Evolutionary conservation across 163 green algal genomes (phyloP).

Genomic region (Scenedesmus sp.): DNA sequence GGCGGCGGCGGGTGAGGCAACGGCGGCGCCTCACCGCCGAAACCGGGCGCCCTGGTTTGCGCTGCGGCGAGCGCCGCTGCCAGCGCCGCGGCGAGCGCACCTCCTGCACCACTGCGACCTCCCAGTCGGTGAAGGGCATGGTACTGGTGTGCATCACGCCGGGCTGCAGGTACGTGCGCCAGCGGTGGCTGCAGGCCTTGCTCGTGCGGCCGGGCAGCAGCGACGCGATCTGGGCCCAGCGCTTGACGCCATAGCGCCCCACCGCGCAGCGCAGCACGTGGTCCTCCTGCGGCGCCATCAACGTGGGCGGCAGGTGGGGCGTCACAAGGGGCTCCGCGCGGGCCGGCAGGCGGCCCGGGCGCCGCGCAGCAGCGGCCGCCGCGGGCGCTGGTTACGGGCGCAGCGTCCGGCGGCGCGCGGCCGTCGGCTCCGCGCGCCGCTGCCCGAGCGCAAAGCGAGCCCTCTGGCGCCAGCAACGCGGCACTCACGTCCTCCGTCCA

Average conservation of each 20-base stretch:
- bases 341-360: no score
- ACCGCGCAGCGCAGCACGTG: constrained; percentile 15
- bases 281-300: constrained; percentile 40
- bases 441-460: no score
- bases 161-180: constrained; percentile 44
- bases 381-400: no score
- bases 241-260: constrained; percentile 13
- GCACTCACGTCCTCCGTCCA: constrained; percentile 33
- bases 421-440: no score
- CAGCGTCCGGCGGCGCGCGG: no score
- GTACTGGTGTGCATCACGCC: constrained; percentile 37
- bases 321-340: no score
- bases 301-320: no score
- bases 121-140: constrained; percentile 42
- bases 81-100: background rate
- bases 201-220: constrained; percentile 23
- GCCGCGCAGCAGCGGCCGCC: no score
- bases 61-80: no score
- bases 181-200: constrained; percentile 46
- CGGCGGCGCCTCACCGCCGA: no score
- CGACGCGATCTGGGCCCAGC: constrained; percentile 35
- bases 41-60: no score
- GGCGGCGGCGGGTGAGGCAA: background rate
- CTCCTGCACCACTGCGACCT: constrained; percentile 35
- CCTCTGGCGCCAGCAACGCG: no score